Base-by-base conservation (phyloP, 148 eudicot genomes). In the Chenopodium album region DNA sequence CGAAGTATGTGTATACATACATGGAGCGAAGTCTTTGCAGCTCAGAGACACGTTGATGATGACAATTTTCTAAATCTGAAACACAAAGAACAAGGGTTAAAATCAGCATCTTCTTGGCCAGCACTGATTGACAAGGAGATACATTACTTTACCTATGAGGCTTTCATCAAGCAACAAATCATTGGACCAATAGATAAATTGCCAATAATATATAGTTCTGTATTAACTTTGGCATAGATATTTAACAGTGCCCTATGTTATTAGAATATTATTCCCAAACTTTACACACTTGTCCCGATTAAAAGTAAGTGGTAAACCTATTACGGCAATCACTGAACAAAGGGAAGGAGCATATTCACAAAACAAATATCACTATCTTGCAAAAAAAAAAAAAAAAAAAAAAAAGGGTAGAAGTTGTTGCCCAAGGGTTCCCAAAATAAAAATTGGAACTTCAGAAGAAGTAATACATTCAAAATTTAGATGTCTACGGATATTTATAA, bases 21-120 rank as follows among this genome's bases (percentile, higher is more conserved):
- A 96, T 92, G 63, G 98, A 96, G 48, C 99, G 97, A 84, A 96
- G 93, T 82, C 98, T 86, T 89, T 96, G 98, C 92, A 96, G 86
- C 87, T 96, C 99, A 86, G 98, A 92, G 76, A 94, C 93, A 31
- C 98, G 97, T 76, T 92, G 98, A 88, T 92, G 97, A 86, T 96
- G 97, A 73, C 88, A 79, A 80, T 86, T 87, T 85, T 86, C 88
- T 48, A 82, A 52, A 84, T 87, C 88, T 84, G 86, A 47, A 34
- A 72, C 71, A 83, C 31, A 69, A 34, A 47, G 73, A 78, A 70
- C 4, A 64, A 76, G 28, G 59, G 37, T 29, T 14, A 66, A 76
- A 75, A 73, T 1, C 29, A 76, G 60, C 73, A 76, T 63, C 31
- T 60, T 52, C 32, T 47, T 79, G 17, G 44, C 26, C 20, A 78